Evolutionary conservation across 2,329 filamentous ascomycete genomes (phyloP).

Genomic region (Immersiporthe knoxdaviesiana): DNA sequence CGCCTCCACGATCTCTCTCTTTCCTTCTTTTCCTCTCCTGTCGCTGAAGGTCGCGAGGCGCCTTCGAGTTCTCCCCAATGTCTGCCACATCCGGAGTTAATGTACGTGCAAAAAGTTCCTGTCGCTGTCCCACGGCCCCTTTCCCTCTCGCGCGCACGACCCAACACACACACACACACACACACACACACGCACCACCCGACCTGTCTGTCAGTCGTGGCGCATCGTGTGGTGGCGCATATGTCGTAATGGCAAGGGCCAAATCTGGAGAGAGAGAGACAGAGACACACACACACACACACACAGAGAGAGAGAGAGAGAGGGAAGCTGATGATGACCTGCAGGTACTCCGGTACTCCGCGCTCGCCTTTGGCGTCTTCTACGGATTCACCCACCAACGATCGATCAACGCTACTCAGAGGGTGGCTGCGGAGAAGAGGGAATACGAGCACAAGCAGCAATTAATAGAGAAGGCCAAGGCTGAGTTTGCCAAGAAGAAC

Average conservation of each 20-base stretch:
- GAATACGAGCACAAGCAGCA: slow-evolving; percentile 91
- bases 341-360: slow-evolving; percentile 96
- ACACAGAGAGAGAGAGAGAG: slow-evolving; percentile 11
- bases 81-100: slow-evolving; percentile 69
- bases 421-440: slow-evolving; percentile 70
- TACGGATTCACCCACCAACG: slow-evolving; percentile 96
- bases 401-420: slow-evolving; percentile 73
- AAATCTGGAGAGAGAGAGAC: neutral
- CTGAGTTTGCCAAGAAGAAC: slow-evolving; percentile 80
- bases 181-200: slow-evolving; percentile 31
- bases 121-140: slow-evolving; percentile 23
- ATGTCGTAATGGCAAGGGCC: slow-evolving; percentile 3
- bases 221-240: slow-evolving; percentile 8
- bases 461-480: slow-evolving; percentile 91
- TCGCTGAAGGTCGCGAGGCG: slow-evolving; percentile 46
- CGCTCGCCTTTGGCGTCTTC: slow-evolving; percentile 86
- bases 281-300: no score
- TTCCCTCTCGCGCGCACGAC: slow-evolving; percentile 7
- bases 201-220: neutral
- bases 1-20: slow-evolving; percentile 34
- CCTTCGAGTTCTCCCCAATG: slow-evolving; percentile 55
- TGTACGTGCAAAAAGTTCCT: slow-evolving; percentile 48
- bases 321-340: slow-evolving; percentile 16
- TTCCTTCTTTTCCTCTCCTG: slow-evolving; percentile 40
- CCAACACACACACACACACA: no score